Percentiles rank a stretch among this genome's conserved stretches.
Evolutionary conservation across 2,329 filamentous ascomycete species (phyloP).

Genomic region (Trichoderma guizhouense): DNA sequence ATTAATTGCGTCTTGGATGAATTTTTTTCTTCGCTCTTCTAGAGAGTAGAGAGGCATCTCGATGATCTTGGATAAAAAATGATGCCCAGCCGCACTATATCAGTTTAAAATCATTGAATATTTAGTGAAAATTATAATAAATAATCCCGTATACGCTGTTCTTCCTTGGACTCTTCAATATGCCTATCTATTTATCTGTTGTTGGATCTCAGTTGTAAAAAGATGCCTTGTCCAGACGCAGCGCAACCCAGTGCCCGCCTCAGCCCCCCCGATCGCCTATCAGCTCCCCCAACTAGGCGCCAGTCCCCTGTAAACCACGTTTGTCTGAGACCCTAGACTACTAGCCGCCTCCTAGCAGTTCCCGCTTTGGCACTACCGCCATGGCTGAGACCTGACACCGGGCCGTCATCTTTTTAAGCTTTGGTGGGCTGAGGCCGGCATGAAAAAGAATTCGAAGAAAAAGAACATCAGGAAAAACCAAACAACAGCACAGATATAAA

Average conservation of each 20-base stretch:
- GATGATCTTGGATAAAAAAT: no score
- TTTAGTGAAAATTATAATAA: not conserved
- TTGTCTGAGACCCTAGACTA: conserved; percentile 1
- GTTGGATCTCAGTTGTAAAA: not conserved
- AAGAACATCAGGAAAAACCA: not conserved
- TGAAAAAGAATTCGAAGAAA: not conserved
- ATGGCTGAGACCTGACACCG: not conserved
- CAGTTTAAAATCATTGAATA: no score
- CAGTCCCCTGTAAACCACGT: not conserved
- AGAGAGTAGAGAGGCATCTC: no score
- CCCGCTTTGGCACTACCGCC: not conserved
- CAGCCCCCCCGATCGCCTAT: not conserved
- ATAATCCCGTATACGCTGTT: not conserved
- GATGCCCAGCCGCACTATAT: no score
- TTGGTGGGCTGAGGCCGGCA: not conserved
- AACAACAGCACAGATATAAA: not conserved
- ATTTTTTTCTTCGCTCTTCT: not conserved
- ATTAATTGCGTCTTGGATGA: not conserved
- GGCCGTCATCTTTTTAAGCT: not conserved
- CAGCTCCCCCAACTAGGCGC: not conserved
- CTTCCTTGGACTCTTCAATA: not conserved
- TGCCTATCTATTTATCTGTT: not conserved
- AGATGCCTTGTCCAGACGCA: not conserved
- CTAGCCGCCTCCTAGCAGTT: not conserved
- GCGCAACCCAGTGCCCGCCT: not conserved